phyloP scores from a whole-genome alignment of 768 basidiomycete genomes.

The Mycena galopus region DNA sequence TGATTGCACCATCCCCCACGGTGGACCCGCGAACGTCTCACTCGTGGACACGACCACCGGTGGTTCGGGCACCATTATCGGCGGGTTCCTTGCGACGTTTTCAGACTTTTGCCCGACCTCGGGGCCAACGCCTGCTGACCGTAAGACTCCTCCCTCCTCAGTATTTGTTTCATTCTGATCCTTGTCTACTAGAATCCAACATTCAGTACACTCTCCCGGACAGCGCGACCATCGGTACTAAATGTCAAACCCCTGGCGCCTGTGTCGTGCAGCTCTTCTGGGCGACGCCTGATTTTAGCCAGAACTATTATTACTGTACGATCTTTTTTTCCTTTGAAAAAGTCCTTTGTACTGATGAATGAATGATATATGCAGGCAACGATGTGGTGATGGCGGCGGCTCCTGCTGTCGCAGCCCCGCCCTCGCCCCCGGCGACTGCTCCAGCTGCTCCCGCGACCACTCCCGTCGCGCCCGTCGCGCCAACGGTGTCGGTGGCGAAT shows the following conservation, averaged over 20 bases:
- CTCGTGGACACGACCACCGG: constrained; percentile 33
- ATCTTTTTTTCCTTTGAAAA: background rate
- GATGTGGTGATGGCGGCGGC: constrained; percentile 31
- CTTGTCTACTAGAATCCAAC: constrained; percentile 14
- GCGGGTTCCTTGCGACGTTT: constrained; percentile 30
- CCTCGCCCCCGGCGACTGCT: background rate
- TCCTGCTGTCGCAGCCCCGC: constrained; percentile 7
- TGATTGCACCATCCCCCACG: constrained; percentile 33
- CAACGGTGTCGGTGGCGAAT: background rate
- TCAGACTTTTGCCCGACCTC: constrained; percentile 34
- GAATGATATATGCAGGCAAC: constrained; percentile 8
- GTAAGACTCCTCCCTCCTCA: background rate
- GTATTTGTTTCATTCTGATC: background rate
- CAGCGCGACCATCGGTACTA: constrained; percentile 28
- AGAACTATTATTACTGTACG: constrained; percentile 37
- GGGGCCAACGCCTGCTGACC: constrained; percentile 32
- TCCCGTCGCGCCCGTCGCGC: background rate
- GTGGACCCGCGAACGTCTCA: constrained; percentile 34
- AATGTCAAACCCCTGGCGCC: constrained; percentile 32
- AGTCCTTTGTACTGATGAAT: background rate
- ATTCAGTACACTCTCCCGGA: constrained; percentile 32
- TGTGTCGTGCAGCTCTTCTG: constrained; percentile 36
- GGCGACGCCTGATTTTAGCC: constrained; percentile 34
- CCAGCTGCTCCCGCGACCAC: background rate
- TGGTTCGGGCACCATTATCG: constrained; percentile 25